Evolutionary conservation across 345 rosid species (phyloP).

Genomic region (Pistacia vera): DNA sequence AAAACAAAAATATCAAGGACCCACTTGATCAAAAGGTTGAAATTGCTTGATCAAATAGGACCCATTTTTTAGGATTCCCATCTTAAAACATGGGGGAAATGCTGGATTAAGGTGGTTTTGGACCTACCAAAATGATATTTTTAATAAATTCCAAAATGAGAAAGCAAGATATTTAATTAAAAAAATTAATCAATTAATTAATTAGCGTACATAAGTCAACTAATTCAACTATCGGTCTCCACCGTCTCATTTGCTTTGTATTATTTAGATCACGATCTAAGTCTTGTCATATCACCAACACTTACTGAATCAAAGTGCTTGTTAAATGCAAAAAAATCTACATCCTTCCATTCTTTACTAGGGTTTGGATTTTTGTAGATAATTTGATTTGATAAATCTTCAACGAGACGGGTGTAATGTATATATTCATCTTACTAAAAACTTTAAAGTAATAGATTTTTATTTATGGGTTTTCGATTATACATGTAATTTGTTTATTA

Average conservation of each 20-base stretch:
- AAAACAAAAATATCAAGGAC: background rate
- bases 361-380: background rate
- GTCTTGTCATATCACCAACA: background rate
- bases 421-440: too few relatives aligned
- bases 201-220: background rate
- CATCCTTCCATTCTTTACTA: background rate
- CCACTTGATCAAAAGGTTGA: conserved; percentile 1
- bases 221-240: conserved; percentile 13
- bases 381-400: background rate
- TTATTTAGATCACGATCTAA: background rate
- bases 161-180: background rate
- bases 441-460: too few relatives aligned
- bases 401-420: too few relatives aligned
- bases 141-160: background rate
- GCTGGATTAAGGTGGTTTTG: background rate
- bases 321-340: background rate
- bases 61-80: conserved; percentile 7
- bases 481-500: too few relatives aligned
- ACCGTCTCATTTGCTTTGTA: background rate
- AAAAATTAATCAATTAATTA: too few relatives aligned
- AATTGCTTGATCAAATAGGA: background rate
- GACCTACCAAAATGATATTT: background rate
- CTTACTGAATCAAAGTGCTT: background rate
- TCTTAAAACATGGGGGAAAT: background rate
- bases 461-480: too few relatives aligned